Percentiles rank a stretch among this genome's conserved stretches.
Conservation (phyloP, 495 filamentous ascomycete genomes). For the Aspergillus affinis region DNA sequence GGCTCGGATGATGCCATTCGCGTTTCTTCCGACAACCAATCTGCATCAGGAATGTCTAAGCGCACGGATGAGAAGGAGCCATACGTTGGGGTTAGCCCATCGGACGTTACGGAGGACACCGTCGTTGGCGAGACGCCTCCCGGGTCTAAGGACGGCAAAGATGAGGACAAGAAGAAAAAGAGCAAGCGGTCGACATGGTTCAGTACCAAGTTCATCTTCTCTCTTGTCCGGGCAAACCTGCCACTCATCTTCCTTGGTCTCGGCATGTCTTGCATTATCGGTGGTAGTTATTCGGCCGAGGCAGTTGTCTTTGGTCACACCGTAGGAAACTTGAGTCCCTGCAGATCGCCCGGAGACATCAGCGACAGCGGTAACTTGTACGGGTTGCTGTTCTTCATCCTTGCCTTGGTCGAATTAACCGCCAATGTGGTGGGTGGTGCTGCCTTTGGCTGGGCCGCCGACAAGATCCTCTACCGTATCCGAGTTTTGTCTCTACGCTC, state of each 20-base stretch:
- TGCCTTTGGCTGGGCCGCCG: constrained; percentile 50
- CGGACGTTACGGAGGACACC: constrained; percentile 38
- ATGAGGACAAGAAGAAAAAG: constrained; percentile 19
- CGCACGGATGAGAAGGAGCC: constrained; percentile 19
- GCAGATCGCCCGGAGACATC: constrained; percentile 33
- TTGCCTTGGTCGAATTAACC: constrained; percentile 51
- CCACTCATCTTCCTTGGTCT: constrained; percentile 35
- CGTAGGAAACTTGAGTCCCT: constrained; percentile 42
- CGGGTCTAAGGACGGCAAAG: constrained; percentile 16
- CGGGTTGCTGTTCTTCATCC: constrained; percentile 54
- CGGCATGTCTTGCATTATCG: constrained; percentile 37
- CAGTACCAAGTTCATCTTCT: constrained; percentile 22
- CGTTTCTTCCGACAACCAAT: constrained; percentile 10
- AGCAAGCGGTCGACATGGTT: constrained; percentile 26
- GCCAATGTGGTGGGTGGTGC: constrained; percentile 49
- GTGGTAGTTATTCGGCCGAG: constrained; percentile 46
- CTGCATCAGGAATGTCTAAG: not conserved
- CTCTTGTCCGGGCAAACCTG: constrained; percentile 32
- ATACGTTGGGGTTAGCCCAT: constrained; percentile 18
- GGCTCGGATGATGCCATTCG: constrained; percentile 16
- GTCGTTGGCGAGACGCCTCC: constrained; percentile 12
- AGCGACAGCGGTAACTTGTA: constrained; percentile 44
- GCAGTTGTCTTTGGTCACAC: constrained; percentile 53
- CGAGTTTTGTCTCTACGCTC: constrained; percentile 50
- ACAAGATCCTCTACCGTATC: constrained; percentile 48